Base-by-base conservation (phyloP, 371 early-diverging fungal species). In the Phascolomyces articulosus region DNA sequence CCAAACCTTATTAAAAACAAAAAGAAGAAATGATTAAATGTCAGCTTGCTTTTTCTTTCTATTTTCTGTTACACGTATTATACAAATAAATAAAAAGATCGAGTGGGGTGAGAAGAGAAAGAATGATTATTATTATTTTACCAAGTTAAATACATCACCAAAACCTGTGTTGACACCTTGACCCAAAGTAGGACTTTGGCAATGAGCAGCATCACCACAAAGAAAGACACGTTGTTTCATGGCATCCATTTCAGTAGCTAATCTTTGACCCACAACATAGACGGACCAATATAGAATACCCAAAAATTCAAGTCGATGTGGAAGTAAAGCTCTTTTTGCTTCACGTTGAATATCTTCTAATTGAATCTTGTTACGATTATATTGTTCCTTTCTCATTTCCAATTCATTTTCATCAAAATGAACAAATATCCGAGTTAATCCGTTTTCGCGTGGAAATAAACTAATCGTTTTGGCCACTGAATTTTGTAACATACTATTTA, bases 141-240 rank as follows among this genome's bases (percentile, higher is more conserved):
- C 77, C 63, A 80, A 57, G 53, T 80, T 80, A 51, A 77, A 80
- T 2, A 77, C 64, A 57, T 80, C 80, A 40, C 78, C 80, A 68
- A 80, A 73, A 4, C 80, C 80, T 16, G 80, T 77, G 53, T 80
- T 80, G 13, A 77, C 62, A 23, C 80, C 80, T 59, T 77, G 78
- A 26, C 80, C 80, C 6, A 77, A 68, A 2, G 80, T 80, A 20
- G 80, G 80, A 24, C 78, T 77, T 51, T 77, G 80, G 38, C 75
- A 75, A 53, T 80, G 80, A 6, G 77, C 78, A 62, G 82, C 75
- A 67, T 81, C 82, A 47, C 82, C 82, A 67, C 74, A 74, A 8
- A 81, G 60, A 26, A 81, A 78, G 2, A 78, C 72, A 0, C 78
- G 60, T 26, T 65, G 54, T 38, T 74, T 63, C 51, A 73, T 69